Conservation (phyloP, 2,329 filamentous ascomycete species). For the Colletotrichum simmondsii region DNA sequence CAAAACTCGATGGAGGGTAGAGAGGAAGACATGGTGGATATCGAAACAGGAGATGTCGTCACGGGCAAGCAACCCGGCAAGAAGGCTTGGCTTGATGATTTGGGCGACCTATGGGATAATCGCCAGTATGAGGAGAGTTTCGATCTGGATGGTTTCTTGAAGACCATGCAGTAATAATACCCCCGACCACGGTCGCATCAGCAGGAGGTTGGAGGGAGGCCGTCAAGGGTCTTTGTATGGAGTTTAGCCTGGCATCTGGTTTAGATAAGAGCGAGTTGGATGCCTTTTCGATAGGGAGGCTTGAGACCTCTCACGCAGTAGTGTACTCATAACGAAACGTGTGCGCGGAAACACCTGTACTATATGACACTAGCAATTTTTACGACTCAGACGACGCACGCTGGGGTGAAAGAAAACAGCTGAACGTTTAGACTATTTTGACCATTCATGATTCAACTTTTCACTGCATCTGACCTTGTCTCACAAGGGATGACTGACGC, state of each 20-base stretch:
- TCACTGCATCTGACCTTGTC: neutral
- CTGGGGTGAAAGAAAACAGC: neutral
- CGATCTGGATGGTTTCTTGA: slow-evolving; percentile 93
- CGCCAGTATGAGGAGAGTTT: slow-evolving; percentile 98
- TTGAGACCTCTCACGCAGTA: neutral
- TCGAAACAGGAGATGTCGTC: slow-evolving; percentile 89
- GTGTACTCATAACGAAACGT: slow-evolving; percentile 29
- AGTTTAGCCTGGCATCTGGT: slow-evolving; percentile 31
- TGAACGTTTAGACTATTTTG: neutral
- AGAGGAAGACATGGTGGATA: slow-evolving; percentile 90
- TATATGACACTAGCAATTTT: slow-evolving; percentile 17
- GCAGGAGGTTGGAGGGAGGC: neutral
- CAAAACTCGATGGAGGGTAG: slow-evolving; percentile 69
- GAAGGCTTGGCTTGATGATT: slow-evolving; percentile 93
- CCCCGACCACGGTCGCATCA: neutral
- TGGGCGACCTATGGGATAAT: slow-evolving; percentile 97
- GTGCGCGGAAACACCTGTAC: slow-evolving; percentile 25
- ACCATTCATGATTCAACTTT: neutral
- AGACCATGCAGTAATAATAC: slow-evolving; percentile 78
- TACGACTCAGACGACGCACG: neutral
- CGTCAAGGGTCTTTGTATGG: slow-evolving; percentile 12
- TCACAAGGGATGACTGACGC: too few relatives aligned
- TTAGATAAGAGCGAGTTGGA: slow-evolving; percentile 26
- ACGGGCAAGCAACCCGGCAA: slow-evolving; percentile 88
- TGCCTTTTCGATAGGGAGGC: slow-evolving; percentile 15